These are phyloP conservation scores for Mrakiaceae sp. DNA, from an alignment of 1,284 basidiomycete species.

Conservation along the genomic window DNA sequence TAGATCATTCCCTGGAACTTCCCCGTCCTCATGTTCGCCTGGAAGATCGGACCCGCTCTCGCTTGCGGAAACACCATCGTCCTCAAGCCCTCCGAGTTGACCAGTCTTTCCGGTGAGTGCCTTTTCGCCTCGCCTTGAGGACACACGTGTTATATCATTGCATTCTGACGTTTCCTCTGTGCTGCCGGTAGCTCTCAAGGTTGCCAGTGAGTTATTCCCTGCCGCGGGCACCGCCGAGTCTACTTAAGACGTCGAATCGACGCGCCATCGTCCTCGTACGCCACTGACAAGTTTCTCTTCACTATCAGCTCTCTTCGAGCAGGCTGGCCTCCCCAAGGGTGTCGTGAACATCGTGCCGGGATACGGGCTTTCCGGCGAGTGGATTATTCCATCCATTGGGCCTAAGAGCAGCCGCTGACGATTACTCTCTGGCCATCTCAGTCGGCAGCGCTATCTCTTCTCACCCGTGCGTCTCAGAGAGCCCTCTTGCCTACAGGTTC, in stretches of 20 bases:
- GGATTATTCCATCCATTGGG: no score
- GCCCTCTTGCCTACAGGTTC: no score
- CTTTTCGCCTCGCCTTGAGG: background rate
- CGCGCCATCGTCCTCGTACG: background rate
- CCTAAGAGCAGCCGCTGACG: no score
- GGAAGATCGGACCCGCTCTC: conserved; percentile 72
- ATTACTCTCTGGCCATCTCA: conserved; percentile 27
- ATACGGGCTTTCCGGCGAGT: background rate
- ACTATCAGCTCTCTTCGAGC: conserved; percentile 39
- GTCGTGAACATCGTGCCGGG: conserved; percentile 52
- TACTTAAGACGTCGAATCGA: background rate
- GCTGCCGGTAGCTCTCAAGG: no score
- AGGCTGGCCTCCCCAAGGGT: conserved; percentile 56
- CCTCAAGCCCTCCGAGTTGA: conserved; percentile 76
- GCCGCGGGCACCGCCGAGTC: conserved; percentile 41
- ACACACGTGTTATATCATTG: no score
- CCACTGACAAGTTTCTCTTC: conserved; percentile 16
- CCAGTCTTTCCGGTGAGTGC: background rate
- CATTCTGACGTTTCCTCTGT: no score
- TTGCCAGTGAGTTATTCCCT: no score
- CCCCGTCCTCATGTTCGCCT: conserved; percentile 37
- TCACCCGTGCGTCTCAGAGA: conserved; percentile 18
- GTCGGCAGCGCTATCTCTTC: conserved; percentile 53
- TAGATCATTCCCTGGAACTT: conserved; percentile 49
- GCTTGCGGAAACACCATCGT: conserved; percentile 74